Conservation (phyloP, 2,329 filamentous ascomycete species). For the Biscogniauxia sp. region DNA sequence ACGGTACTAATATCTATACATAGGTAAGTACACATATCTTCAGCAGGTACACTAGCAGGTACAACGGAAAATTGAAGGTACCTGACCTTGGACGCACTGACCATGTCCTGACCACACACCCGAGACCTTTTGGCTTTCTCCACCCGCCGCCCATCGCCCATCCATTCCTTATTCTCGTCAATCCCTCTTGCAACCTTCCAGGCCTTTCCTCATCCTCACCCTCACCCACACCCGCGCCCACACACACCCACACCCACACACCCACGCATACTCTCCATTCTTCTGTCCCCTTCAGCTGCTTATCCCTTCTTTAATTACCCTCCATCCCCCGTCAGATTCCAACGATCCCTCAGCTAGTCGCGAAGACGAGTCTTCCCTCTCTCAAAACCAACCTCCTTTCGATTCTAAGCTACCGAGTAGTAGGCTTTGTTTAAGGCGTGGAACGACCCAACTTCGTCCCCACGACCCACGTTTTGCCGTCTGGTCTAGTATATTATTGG, state of each 20-base stretch:
- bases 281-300: conserved; percentile 1
- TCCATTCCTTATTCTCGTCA: not conserved
- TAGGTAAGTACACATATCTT: not conserved
- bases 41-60: not conserved
- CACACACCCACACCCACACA: conserved; percentile 4
- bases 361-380: conserved; percentile 23
- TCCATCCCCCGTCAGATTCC: conserved; percentile 4
- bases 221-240: conserved; percentile 2
- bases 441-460: conserved; percentile 27
- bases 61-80: not conserved
- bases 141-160: conserved; percentile 3
- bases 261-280: conserved; percentile 2
- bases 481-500: conserved; percentile 19
- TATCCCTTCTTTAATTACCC: conserved; percentile 3
- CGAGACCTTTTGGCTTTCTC: not conserved
- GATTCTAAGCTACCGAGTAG: conserved; percentile 21
- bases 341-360: conserved; percentile 11
- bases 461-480: conserved; percentile 19
- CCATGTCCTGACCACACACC: not conserved
- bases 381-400: conserved; percentile 22
- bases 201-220: conserved; percentile 2
- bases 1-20: not conserved
- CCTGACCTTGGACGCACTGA: not conserved
- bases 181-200: not conserved
- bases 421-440: conserved; percentile 20